These are phyloP conservation scores for Scleromitrula shiraiana DNA, from an alignment of 2,329 filamentous ascomycete species.

Conservation along the genomic window DNA sequence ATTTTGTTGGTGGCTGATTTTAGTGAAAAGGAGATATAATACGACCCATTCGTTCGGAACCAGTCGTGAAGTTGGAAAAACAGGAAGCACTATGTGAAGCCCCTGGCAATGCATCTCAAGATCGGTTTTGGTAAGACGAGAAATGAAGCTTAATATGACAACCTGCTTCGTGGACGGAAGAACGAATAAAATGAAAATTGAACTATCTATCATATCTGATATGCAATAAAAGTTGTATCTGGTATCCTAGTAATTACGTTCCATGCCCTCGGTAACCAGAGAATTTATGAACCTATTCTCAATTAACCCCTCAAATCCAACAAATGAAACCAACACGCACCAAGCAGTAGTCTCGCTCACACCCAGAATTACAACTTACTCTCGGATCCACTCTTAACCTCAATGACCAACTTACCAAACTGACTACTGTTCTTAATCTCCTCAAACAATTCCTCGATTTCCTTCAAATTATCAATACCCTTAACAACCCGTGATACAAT, in stretches of 20 bases:
- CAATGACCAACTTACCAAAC: slow-evolving; percentile 87
- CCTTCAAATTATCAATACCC: slow-evolving; percentile 67
- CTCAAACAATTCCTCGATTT: slow-evolving; percentile 74
- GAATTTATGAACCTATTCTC: neutral
- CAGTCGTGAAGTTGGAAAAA: neutral
- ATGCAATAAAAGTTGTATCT: neutral
- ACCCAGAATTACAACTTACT: slow-evolving; percentile 19
- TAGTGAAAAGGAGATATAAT: neutral
- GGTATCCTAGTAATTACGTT: too few species aligned
- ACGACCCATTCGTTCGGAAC: neutral
- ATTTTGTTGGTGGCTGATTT: neutral
- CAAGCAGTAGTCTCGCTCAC: too few species aligned
- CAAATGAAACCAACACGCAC: neutral
- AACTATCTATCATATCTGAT: neutral
- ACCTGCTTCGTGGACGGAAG: neutral
- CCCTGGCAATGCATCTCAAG: too few species aligned
- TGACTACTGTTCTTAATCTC: slow-evolving; percentile 81
- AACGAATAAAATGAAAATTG: too few species aligned
- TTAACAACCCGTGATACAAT: slow-evolving; percentile 67
- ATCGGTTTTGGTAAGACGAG: too few species aligned
- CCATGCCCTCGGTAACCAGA: too few species aligned
- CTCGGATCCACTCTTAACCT: slow-evolving; percentile 38
- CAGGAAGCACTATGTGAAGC: neutral
- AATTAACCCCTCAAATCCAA: neutral
- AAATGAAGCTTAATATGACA: neutral